These are phyloP conservation scores for Helianthus annuus DNA, from an alignment of 129 eudicot genomes.

Conservation along the genomic window HanXRQr2.0-SUNRISE NC_035441.2:183520039-183520538, in stretches of 20 bases:
- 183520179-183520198: conserved; percentile 19
- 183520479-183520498: too few relatives aligned
- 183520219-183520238: conserved; percentile 4
- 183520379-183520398: too few relatives aligned
- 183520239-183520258: neutral
- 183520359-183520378: too few relatives aligned
- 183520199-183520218: conserved; percentile 14
- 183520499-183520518: too few relatives aligned
- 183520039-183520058: conserved; percentile 36
- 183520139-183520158: conserved; percentile 14
- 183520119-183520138: conserved; percentile 19
- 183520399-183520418: too few relatives aligned
- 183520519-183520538: too few relatives aligned
- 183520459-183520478: too few relatives aligned
- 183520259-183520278: neutral
- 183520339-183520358: too few relatives aligned
- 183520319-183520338: neutral
- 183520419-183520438: too few relatives aligned
- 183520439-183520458: too few relatives aligned
- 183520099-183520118: conserved; percentile 22
- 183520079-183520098: conserved; percentile 20
- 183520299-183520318: neutral
- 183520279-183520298: neutral
- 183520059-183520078: conserved; percentile 22
- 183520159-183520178: conserved; percentile 11